phyloP scores from a whole-genome alignment of 2,329 filamentous ascomycete genomes.

The Colletotrichum zoysiae region DNA sequence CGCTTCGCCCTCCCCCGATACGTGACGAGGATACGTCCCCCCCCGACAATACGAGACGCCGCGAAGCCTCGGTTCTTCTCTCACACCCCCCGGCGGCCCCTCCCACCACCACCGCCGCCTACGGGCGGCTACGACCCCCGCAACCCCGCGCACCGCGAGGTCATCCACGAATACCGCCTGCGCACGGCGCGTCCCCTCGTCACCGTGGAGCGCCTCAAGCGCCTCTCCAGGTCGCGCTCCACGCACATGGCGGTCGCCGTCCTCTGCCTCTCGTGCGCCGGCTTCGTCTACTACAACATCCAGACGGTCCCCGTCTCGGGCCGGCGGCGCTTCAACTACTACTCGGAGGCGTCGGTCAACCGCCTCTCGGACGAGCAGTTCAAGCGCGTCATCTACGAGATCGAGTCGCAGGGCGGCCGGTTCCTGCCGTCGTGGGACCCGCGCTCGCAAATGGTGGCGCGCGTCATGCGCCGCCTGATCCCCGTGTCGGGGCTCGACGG shows the following conservation, averaged over 20 bases:
- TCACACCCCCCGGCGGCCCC: slow-evolving; percentile 33
- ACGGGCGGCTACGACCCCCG: slow-evolving; percentile 24
- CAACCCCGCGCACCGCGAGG: slow-evolving; percentile 25
- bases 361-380: slow-evolving; percentile 66
- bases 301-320: slow-evolving; percentile 81
- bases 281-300: slow-evolving; percentile 76
- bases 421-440: slow-evolving; percentile 72
- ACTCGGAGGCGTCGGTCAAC: slow-evolving; percentile 67
- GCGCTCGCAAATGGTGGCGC: slow-evolving; percentile 67
- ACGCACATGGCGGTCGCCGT: slow-evolving; percentile 57
- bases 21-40: not conserved
- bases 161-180: slow-evolving; percentile 42
- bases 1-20: slow-evolving; percentile 5
- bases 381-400: slow-evolving; percentile 66
- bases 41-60: not conserved
- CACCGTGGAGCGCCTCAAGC: slow-evolving; percentile 49
- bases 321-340: slow-evolving; percentile 79
- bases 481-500: slow-evolving; percentile 73
- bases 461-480: slow-evolving; percentile 75
- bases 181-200: slow-evolving; percentile 51
- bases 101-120: not conserved
- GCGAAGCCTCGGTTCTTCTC: slow-evolving; percentile 45
- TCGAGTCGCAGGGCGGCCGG: slow-evolving; percentile 62
- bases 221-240: slow-evolving; percentile 48
- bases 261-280: slow-evolving; percentile 58